These are phyloP conservation scores for Chaetomiaceae sp. DNA, from an alignment of 2,329 filamentous ascomycete species.

Conservation along the genomic window DNA sequence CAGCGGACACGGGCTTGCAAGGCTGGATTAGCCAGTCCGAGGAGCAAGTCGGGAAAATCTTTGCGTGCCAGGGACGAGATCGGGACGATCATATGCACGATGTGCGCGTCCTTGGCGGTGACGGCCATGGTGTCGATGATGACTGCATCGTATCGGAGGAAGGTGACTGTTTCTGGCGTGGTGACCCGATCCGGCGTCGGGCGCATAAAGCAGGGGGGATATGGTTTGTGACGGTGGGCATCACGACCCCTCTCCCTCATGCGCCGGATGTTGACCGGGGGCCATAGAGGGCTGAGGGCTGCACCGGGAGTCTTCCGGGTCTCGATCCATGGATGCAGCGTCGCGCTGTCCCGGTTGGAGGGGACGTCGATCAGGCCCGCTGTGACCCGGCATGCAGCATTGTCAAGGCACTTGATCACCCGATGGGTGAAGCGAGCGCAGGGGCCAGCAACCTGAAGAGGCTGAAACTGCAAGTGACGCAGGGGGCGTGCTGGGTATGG, in stretches of 20 bases:
- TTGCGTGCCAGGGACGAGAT: not conserved
- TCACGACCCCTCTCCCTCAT: conserved; percentile 6
- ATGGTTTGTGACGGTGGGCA: not conserved
- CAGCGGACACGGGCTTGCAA: conserved; percentile 6
- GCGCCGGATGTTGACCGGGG: not conserved
- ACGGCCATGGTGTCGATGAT: not conserved
- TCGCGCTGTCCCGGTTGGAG: conserved; percentile 8
- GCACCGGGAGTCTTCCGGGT: not conserved
- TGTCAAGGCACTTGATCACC: not conserved
- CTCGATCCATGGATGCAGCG: not conserved
- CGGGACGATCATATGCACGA: conserved; percentile 15
- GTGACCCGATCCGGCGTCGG: not conserved
- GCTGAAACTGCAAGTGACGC: conserved; percentile 23
- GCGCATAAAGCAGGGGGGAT: conserved; percentile 7
- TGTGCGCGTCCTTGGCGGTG: not conserved
- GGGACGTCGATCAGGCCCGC: conserved; percentile 23
- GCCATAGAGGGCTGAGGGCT: not conserved
- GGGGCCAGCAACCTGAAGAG: conserved; percentile 19
- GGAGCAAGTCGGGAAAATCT: conserved; percentile 4
- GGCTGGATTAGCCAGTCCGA: not conserved
- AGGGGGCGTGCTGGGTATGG: not conserved
- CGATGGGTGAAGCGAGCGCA: conserved; percentile 12
- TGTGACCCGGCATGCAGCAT: conserved; percentile 18
- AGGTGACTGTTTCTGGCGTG: conserved; percentile 6
- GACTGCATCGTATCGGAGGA: not conserved